phyloP scores from a whole-genome alignment of 1,139 yeast genomes.

The Geotrichum bryndzae region DNA sequence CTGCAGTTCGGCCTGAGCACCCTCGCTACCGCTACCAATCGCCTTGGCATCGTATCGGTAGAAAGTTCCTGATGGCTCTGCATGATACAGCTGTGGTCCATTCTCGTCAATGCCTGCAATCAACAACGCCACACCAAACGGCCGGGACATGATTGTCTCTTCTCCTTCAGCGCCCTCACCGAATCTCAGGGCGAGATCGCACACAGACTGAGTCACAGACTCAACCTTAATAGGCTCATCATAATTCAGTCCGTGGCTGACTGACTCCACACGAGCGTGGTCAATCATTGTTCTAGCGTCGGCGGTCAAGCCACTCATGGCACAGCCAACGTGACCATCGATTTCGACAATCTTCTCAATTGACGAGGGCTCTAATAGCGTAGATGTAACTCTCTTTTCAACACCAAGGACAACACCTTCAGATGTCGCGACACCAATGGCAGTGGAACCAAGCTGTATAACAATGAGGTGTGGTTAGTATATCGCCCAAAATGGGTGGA shows the following conservation, averaged over 20 bases:
- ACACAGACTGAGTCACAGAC: constrained; percentile 89
- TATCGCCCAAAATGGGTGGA: background rate
- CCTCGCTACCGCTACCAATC: constrained; percentile 97
- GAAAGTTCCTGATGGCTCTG: constrained; percentile 99
- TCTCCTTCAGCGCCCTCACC: constrained; percentile 99
- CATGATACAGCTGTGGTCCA: constrained; percentile 93
- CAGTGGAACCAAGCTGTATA: constrained; percentile 76
- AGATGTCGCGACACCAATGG: constrained; percentile 93
- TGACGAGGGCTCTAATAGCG: constrained; percentile 83
- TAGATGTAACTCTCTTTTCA: constrained; percentile 93
- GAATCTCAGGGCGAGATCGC: constrained; percentile 92
- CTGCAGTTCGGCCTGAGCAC: constrained; percentile 96
- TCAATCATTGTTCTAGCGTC: constrained; percentile 98
- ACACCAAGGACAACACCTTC: constrained; percentile 96
- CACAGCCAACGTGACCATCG: constrained; percentile 93
- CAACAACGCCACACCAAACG: constrained; percentile 95
- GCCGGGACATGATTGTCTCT: constrained; percentile 95
- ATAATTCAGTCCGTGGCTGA: constrained; percentile 80
- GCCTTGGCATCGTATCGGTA: constrained; percentile 98
- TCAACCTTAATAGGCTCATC: constrained; percentile 93
- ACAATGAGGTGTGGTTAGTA: background rate
- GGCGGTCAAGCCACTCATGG: constrained; percentile 97
- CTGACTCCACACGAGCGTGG: constrained; percentile 88
- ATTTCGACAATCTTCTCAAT: constrained; percentile 95
- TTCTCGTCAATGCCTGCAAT: constrained; percentile 94